Conservation (phyloP, 371 early-diverging fungal species). For the Mucor sp. region DNA sequence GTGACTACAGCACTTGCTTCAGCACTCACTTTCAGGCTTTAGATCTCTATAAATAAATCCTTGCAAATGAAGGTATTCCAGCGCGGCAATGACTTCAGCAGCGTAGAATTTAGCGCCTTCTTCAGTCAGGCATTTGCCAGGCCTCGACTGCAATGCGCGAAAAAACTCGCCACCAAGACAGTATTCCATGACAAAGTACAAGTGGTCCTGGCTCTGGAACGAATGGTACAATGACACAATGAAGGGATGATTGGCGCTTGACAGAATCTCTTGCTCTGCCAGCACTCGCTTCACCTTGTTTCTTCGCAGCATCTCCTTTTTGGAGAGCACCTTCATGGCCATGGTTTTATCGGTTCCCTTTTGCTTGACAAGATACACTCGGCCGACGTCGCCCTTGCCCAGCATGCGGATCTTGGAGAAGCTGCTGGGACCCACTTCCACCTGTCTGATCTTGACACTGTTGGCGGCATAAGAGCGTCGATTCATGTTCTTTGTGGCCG, state of each 20-base stretch:
- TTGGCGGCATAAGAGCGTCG: slow-evolving; percentile 79
- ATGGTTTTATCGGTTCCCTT: slow-evolving; percentile 79
- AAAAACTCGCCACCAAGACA: slow-evolving; percentile 99
- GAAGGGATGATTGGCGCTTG: slow-evolving; percentile 94
- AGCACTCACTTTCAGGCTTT: slow-evolving; percentile 93
- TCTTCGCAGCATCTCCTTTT: slow-evolving; percentile 93
- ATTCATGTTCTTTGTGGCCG: slow-evolving; percentile 3
- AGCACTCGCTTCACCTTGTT: slow-evolving; percentile 95
- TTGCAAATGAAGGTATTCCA: slow-evolving; percentile 94
- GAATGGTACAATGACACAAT: slow-evolving; percentile 96
- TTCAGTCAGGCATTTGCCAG: slow-evolving; percentile 84
- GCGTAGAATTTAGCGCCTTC: slow-evolving; percentile 96
- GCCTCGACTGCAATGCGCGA: slow-evolving; percentile 77
- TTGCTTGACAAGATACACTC: slow-evolving; percentile 91
- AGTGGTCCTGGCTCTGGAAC: slow-evolving; percentile 91
- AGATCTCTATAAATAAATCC: slow-evolving; percentile 97
- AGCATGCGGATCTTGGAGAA: slow-evolving; percentile 85
- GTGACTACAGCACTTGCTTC: no score
- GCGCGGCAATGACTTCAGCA: slow-evolving; percentile 90
- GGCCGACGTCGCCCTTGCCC: slow-evolving; percentile 97
- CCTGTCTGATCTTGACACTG: slow-evolving; percentile 76
- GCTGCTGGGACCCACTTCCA: slow-evolving; percentile 43
- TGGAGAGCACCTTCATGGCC: slow-evolving; percentile 92
- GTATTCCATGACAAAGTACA: slow-evolving; percentile 98
- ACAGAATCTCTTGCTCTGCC: slow-evolving; percentile 95